A percentile compares a stretch with the other conserved stretches of the same genome.
Evolutionary conservation across 2,329 filamentous ascomycete species (phyloP).

Genomic region (Aspergillus pseudoglaucus): DNA sequence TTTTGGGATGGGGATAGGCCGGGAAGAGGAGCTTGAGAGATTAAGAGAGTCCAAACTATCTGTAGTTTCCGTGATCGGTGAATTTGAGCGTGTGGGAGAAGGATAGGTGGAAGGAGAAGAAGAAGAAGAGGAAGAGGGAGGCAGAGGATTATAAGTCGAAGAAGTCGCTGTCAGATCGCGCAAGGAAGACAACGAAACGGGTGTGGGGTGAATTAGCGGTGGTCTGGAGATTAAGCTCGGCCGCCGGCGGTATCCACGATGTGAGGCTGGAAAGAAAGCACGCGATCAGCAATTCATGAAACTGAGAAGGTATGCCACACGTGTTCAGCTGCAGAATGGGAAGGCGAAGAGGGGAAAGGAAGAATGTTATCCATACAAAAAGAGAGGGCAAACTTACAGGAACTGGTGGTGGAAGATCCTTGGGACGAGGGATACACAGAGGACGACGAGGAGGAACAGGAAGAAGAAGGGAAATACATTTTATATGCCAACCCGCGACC

Average conservation of each 20-base stretch:
- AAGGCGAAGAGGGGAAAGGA: slow-evolving; percentile 5
- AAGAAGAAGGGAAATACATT: slow-evolving; percentile 14
- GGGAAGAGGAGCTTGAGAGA: slow-evolving; percentile 23
- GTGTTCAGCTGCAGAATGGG: slow-evolving; percentile 14
- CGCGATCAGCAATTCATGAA: slow-evolving; percentile 18
- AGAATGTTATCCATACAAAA: slow-evolving; percentile 2
- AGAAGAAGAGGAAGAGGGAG: slow-evolving; percentile 17
- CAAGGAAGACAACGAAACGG: slow-evolving; percentile 32
- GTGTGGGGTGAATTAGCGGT: slow-evolving; percentile 35
- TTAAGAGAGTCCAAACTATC: slow-evolving; percentile 22
- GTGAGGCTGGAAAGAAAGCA: slow-evolving; percentile 16
- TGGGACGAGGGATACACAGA: slow-evolving; percentile 15
- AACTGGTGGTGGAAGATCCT: slow-evolving; percentile 13
- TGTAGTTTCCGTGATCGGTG: slow-evolving; percentile 16
- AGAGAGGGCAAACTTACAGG: slow-evolving; percentile 7
- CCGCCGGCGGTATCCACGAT: slow-evolving; percentile 29
- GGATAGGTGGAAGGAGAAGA: slow-evolving; percentile 13
- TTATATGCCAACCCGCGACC: background rate
- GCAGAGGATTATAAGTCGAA: slow-evolving; percentile 31
- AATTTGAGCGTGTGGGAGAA: slow-evolving; percentile 14
- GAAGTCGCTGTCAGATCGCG: slow-evolving; percentile 32
- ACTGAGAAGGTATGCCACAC: slow-evolving; percentile 21
- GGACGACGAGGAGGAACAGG: slow-evolving; percentile 14
- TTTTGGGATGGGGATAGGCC: slow-evolving; percentile 31
- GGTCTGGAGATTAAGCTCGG: slow-evolving; percentile 32